Conservation (phyloP, 164 flowering plant species). For the Amborella trichopoda region DNA sequence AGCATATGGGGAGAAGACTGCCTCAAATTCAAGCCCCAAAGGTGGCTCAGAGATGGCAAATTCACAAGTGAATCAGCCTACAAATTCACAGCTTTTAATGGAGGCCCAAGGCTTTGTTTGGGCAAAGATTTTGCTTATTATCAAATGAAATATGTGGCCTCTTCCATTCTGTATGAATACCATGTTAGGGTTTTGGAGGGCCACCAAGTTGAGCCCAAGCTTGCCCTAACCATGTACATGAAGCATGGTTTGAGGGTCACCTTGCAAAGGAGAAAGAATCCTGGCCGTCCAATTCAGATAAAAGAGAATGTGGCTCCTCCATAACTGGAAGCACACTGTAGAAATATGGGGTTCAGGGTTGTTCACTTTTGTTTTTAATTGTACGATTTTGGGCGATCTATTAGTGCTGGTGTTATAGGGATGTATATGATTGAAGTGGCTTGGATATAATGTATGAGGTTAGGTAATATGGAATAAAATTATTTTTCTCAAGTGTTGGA, state of each 20-base stretch:
- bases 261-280: conserved; percentile 17
- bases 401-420: no score
- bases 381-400: no score
- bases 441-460: no score
- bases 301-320: no score
- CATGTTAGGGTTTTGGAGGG: conserved; percentile 48
- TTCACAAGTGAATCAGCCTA: conserved; percentile 84
- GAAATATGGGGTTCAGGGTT: no score
- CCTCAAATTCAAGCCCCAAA: conserved; percentile 73
- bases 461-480: no score
- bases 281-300: no score
- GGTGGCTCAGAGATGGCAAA: conserved; percentile 82
- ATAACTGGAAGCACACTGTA: no score
- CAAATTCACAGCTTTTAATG: conserved; percentile 90
- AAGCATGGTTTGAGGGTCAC: conserved; percentile 77
- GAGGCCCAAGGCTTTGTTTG: conserved; percentile 89
- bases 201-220: conserved; percentile 65
- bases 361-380: no score
- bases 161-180: conserved; percentile 57
- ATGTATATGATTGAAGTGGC: no score
- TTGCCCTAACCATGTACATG: conserved; percentile 91
- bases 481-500: no score
- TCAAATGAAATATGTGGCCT: conserved; percentile 84
- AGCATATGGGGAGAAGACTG: conserved; percentile 72
- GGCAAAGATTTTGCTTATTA: conserved; percentile 91